A percentile compares a stretch with the other conserved stretches of the same genome.
phyloP scores from a whole-genome alignment of 2,329 filamentous ascomycete species.

The Tolypocladium inflatum region DNA sequence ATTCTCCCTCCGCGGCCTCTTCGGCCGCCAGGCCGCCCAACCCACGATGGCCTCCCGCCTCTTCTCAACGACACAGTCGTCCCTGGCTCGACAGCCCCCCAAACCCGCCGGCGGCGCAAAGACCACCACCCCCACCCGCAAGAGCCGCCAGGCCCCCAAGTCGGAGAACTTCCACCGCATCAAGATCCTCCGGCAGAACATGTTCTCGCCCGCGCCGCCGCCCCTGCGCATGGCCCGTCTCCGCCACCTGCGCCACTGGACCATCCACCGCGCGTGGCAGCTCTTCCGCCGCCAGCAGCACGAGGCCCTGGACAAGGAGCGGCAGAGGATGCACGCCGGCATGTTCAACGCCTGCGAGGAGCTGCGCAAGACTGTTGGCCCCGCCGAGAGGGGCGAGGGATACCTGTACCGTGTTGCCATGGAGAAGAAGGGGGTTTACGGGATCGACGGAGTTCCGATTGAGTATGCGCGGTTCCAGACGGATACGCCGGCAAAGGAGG shows the following conservation, averaged over 20 bases:
- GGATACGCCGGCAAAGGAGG: constrained; percentile 65
- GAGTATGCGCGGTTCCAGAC: constrained; percentile 84
- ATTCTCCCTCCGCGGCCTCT: constrained; percentile 19
- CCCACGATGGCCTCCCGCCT: constrained; percentile 10
- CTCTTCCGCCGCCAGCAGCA: constrained; percentile 65
- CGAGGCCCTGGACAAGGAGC: constrained; percentile 53
- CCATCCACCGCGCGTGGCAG: constrained; percentile 93
- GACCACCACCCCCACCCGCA: constrained; percentile 13
- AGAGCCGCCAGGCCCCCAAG: constrained; percentile 17
- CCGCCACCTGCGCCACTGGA: constrained; percentile 91
- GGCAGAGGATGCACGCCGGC: constrained; percentile 69
- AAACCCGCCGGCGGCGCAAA: constrained; percentile 12
- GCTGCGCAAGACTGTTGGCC: constrained; percentile 52
- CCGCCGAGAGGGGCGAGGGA: constrained; percentile 50
- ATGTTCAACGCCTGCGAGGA: constrained; percentile 85
- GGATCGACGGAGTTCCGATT: constrained; percentile 66
- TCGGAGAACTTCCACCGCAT: constrained; percentile 33
- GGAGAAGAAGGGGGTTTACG: constrained; percentile 81
- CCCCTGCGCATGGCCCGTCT: constrained; percentile 84
- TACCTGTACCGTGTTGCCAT: constrained; percentile 80
- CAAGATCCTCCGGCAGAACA: constrained; percentile 33
- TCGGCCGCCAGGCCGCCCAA: constrained; percentile 13
- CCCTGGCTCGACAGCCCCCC: constrained; percentile 19
- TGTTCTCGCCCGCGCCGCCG: constrained; percentile 42
- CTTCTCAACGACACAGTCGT: constrained; percentile 21